Evolutionary conservation across 495 filamentous ascomycete genomes (phyloP).

Genomic region (Aspergillus asperescens): DNA sequence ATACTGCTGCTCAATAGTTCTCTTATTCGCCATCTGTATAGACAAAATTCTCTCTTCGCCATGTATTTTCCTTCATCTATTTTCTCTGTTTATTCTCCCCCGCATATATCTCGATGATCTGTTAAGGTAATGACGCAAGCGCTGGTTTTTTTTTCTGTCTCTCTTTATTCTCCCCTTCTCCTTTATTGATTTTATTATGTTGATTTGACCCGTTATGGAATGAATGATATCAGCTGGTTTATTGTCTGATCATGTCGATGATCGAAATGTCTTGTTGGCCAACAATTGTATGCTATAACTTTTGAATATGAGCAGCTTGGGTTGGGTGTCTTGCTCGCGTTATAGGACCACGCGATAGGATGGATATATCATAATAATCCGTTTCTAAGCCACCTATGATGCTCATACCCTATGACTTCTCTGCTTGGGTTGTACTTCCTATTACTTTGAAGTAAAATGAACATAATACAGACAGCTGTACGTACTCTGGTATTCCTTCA

Average conservation of each 20-base stretch:
- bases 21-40: not conserved
- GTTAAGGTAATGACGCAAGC: slow-evolving; percentile 7
- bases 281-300: not conserved
- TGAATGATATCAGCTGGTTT: not conserved
- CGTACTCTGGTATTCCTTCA: not conserved
- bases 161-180: too few relatives aligned
- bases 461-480: not conserved
- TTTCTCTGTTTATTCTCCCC: slow-evolving; percentile 1
- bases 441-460: not conserved
- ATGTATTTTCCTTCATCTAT: not conserved
- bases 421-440: not conserved
- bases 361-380: not conserved
- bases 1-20: not conserved
- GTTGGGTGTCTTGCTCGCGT: not conserved
- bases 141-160: not conserved
- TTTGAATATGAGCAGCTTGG: not conserved
- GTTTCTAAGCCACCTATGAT: not conserved
- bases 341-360: not conserved
- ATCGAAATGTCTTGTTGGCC: not conserved
- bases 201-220: not conserved
- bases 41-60: not conserved
- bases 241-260: not conserved
- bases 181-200: not conserved
- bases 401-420: not conserved
- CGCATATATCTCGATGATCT: slow-evolving; percentile 2